phyloP scores from a whole-genome alignment of 176 grass and related monocot genomes.

The Paspalum vaginatum region DNA sequence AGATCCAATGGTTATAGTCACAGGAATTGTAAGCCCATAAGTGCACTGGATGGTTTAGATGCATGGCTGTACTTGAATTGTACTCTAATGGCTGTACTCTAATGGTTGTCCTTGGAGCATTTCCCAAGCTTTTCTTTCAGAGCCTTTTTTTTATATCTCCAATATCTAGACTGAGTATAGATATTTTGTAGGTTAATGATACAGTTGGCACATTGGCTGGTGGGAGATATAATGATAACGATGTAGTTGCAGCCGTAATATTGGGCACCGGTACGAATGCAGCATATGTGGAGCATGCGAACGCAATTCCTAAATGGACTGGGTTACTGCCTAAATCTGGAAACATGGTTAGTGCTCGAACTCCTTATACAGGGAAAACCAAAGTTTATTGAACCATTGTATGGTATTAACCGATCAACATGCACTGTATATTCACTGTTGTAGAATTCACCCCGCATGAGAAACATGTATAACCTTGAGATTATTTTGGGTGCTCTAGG shows the following conservation, averaged over 20 bases:
- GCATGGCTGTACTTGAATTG: too few species aligned
- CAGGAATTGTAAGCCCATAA: too few species aligned
- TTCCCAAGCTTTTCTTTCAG: not conserved
- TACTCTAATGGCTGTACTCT: too few species aligned
- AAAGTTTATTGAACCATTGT: not conserved
- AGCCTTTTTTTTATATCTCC: not conserved
- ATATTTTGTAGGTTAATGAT: slow-evolving; percentile 63
- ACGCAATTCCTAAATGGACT: slow-evolving; percentile 71
- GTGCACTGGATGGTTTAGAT: too few species aligned
- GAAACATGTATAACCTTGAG: not conserved
- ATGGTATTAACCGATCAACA: slow-evolving; percentile 1
- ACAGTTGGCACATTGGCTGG: slow-evolving; percentile 73
- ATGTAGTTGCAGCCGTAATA: slow-evolving; percentile 73
- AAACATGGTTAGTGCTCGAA: slow-evolving; percentile 60
- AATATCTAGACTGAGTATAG: slow-evolving; percentile 4
- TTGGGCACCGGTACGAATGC: slow-evolving; percentile 90
- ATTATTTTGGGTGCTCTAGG: slow-evolving; percentile 49
- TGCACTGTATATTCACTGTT: slow-evolving; percentile 3
- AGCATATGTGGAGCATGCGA: slow-evolving; percentile 80
- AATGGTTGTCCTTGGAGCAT: too few species aligned
- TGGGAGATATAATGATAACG: slow-evolving; percentile 67
- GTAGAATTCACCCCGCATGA: not conserved
- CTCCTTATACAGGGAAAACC: slow-evolving; percentile 2
- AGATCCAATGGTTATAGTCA: too few species aligned
- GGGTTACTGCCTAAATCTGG: slow-evolving; percentile 53